Conservation (phyloP, 2,329 filamentous ascomycete species). For the Hyphodiscus sp. region DNA sequence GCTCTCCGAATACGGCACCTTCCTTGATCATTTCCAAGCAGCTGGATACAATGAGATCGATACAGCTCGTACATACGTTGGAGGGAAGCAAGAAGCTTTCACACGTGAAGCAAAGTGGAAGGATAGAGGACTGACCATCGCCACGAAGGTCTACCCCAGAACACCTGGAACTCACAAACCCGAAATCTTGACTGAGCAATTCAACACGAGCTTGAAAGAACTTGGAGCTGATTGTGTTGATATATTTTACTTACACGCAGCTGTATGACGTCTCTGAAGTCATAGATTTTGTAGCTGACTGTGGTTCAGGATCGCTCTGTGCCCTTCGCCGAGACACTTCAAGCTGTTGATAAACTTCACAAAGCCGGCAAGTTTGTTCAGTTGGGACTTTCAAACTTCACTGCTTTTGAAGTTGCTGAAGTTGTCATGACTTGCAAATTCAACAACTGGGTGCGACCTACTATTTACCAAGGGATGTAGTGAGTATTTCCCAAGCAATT, state of each 20-base stretch:
- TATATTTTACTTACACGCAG: constrained; percentile 71
- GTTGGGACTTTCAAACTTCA: constrained; percentile 77
- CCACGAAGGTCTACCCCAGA: constrained; percentile 71
- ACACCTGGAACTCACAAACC: constrained; percentile 54
- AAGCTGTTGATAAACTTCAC: constrained; percentile 73
- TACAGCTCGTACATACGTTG: constrained; percentile 71
- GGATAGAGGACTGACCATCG: constrained; percentile 67
- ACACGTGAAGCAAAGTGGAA: constrained; percentile 72
- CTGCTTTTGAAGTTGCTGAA: constrained; percentile 83
- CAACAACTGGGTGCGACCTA: constrained; percentile 62
- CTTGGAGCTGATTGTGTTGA: constrained; percentile 69
- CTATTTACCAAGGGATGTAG: constrained; percentile 83
- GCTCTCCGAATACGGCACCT: constrained; percentile 58
- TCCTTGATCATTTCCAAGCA: constrained; percentile 69
- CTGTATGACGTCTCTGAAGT: constrained; percentile 28
- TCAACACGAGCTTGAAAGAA: constrained; percentile 65
- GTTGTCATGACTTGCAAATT: constrained; percentile 72
- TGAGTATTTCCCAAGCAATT: no score
- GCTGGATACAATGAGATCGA: constrained; percentile 80
- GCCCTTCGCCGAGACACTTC: constrained; percentile 74
- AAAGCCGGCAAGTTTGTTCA: constrained; percentile 76
- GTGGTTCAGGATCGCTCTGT: constrained; percentile 47
- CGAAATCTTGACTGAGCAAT: constrained; percentile 55
- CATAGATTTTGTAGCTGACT: background rate
- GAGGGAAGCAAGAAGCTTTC: constrained; percentile 69